Percentiles rank a stretch among this genome's conserved stretches.
These are phyloP conservation scores for Exophiala alcalophila DNA, from an alignment of 2,329 filamentous ascomycete species.

Conservation along the genomic window DNA sequence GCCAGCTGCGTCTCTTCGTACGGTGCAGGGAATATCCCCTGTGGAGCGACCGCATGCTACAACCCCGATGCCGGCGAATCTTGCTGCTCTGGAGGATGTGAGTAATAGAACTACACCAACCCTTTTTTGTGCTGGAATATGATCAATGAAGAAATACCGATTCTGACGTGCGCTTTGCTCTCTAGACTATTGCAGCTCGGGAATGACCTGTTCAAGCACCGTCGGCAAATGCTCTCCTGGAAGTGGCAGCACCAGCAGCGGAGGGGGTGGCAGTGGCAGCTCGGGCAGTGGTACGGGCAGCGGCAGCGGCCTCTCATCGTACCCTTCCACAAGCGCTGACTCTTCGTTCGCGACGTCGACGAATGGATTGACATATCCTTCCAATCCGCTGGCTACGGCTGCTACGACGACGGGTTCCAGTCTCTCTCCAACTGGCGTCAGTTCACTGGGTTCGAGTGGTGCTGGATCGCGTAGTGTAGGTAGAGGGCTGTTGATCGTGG, in stretches of 20 bases:
- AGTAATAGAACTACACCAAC: constrained; percentile 1
- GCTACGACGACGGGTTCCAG: neutral
- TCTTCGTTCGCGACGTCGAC: constrained; percentile 1
- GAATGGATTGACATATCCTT: neutral
- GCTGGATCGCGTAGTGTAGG: neutral
- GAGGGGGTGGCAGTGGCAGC: neutral
- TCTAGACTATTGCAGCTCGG: constrained; percentile 13
- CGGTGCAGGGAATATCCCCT: constrained; percentile 14
- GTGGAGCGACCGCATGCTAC: constrained; percentile 20
- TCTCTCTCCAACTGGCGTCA: neutral
- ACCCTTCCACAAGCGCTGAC: constrained; percentile 5
- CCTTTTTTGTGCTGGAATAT: neutral
- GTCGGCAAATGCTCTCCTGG: constrained; percentile 13
- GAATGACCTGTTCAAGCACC: constrained; percentile 16
- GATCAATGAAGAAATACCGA: too few relatives aligned
- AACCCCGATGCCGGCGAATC: constrained; percentile 13
- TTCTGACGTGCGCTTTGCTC: too few relatives aligned
- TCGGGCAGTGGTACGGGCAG: neutral
- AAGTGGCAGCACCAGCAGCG: neutral
- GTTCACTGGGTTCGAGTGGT: neutral
- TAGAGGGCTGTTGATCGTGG: constrained; percentile 10
- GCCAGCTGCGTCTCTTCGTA: constrained; percentile 8
- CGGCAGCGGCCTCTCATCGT: neutral
- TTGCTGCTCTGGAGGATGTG: constrained; percentile 20
- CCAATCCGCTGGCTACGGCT: constrained; percentile 1